A percentile compares a stretch with the other conserved stretches of the same genome.
phyloP scores from a whole-genome alignment of 2,329 filamentous ascomycete species.

The Ophiostoma perfectum region DNA sequence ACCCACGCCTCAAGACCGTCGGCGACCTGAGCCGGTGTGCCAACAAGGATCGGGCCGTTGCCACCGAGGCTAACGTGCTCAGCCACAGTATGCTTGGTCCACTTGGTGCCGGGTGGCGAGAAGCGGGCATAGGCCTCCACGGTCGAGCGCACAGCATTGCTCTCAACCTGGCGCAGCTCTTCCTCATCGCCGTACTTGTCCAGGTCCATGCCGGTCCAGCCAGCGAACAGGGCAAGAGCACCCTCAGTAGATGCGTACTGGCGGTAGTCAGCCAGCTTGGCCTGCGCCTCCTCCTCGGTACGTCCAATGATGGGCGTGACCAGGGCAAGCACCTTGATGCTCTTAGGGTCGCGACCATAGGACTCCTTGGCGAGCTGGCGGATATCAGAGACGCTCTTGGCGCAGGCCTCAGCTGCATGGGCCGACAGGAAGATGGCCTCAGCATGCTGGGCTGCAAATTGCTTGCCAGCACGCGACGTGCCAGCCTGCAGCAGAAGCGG shows the following conservation, averaged over 20 bases:
- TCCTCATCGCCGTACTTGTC: slow-evolving; percentile 37
- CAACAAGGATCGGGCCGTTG: slow-evolving; percentile 43
- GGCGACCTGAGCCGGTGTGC: slow-evolving; percentile 60
- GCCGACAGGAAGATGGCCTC: slow-evolving; percentile 29
- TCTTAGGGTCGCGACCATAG: slow-evolving; percentile 25
- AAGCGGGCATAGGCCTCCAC: slow-evolving; percentile 25
- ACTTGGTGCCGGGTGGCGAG: slow-evolving; percentile 43
- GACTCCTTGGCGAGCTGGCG: slow-evolving; percentile 38
- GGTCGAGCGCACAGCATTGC: slow-evolving; percentile 36
- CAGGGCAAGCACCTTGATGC: slow-evolving; percentile 28
- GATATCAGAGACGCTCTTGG: slow-evolving; percentile 25
- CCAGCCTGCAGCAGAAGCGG: slow-evolving; percentile 29
- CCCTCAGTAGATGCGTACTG: slow-evolving; percentile 58
- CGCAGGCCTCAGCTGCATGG: slow-evolving; percentile 22
- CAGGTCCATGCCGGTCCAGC: slow-evolving; percentile 61
- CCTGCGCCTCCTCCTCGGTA: slow-evolving; percentile 28
- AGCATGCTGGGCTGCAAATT: slow-evolving; percentile 29
- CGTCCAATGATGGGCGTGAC: slow-evolving; percentile 27
- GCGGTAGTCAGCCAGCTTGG: slow-evolving; percentile 51
- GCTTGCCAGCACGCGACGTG: slow-evolving; percentile 27
- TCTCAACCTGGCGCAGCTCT: slow-evolving; percentile 38
- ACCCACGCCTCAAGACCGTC: slow-evolving; percentile 65
- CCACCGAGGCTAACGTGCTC: slow-evolving; percentile 39
- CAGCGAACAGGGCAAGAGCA: slow-evolving; percentile 64
- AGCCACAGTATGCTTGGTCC: slow-evolving; percentile 67